Percentiles rank a stretch among this genome's conserved stretches.
Conservation (phyloP, 345 rosid species). For the Salix caprea region DNA sequence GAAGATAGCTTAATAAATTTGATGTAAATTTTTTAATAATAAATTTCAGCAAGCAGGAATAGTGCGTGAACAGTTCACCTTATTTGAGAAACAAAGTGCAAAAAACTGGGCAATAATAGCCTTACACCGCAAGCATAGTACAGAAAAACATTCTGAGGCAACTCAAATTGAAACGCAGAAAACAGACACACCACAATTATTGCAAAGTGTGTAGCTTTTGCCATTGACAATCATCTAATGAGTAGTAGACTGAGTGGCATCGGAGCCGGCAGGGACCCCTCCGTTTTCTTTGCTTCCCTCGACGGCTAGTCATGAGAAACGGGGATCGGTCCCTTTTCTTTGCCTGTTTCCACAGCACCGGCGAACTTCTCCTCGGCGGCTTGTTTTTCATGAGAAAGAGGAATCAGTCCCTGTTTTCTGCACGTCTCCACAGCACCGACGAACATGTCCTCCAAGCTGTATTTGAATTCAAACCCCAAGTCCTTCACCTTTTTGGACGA, state of each 20-base stretch:
- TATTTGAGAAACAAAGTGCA: background rate
- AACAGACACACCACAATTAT: background rate
- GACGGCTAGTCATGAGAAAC: conserved; percentile 1
- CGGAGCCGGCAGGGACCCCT: background rate
- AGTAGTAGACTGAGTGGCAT: background rate
- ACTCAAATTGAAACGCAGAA: background rate
- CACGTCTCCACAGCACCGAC: conserved; percentile 34
- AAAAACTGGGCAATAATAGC: background rate
- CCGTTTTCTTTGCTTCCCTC: background rate
- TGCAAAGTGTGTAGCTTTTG: background rate
- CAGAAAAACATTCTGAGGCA: background rate
- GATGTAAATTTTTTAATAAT: no score
- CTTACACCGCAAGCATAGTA: background rate
- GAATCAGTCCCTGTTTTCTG: conserved; percentile 37
- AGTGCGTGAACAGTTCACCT: no score
- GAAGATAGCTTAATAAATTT: no score
- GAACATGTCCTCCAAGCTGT: conserved; percentile 73
- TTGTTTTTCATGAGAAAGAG: conserved; percentile 20
- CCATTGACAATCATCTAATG: background rate
- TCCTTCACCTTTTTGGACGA: conserved; percentile 62
- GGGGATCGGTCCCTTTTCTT: conserved; percentile 41
- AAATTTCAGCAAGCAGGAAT: no score
- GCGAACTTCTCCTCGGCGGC: conserved; percentile 16
- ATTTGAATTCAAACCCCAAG: conserved; percentile 67
- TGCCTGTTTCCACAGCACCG: conserved; percentile 34